A percentile compares a stretch with the other conserved stretches of the same genome.
Conservation (phyloP, 2,329 filamentous ascomycete species). For the Colletotrichum navitas region DNA sequence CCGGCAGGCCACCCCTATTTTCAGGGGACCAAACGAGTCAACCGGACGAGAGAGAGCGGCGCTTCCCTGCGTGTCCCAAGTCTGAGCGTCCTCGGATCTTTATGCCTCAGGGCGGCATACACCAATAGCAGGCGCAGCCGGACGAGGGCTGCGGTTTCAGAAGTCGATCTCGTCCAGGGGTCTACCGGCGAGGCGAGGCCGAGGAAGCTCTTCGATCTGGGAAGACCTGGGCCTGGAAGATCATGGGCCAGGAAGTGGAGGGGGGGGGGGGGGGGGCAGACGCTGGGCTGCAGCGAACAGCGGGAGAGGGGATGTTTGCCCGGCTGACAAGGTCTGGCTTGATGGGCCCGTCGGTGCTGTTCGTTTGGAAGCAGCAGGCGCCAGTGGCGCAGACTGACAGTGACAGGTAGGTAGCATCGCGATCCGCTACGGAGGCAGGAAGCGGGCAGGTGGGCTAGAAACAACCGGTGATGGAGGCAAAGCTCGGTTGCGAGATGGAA, state of each 20-base stretch:
- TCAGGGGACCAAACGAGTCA: conserved; percentile 38
- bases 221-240: conserved; percentile 33
- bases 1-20: conserved; percentile 31
- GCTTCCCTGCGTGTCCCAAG: conserved; percentile 37
- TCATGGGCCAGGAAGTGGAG: conserved; percentile 24
- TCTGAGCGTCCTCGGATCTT: conserved; percentile 41
- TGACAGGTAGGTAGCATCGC: not conserved
- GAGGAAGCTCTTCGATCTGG: conserved; percentile 27
- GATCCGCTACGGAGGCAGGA: not conserved
- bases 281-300: conserved; percentile 21
- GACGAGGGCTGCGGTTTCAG: conserved; percentile 43
- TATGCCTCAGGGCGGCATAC: conserved; percentile 40
- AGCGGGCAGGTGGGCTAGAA: conserved; percentile 18
- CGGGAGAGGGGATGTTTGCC: conserved; percentile 24
- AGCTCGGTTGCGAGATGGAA: conserved; percentile 39
- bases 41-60: conserved; percentile 24
- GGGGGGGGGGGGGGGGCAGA: not conserved
- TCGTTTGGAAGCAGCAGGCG: conserved; percentile 31
- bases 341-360: conserved; percentile 22
- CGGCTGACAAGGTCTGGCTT: conserved; percentile 29
- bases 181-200: conserved; percentile 38
- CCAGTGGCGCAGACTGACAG: conserved; percentile 24
- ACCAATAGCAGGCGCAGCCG: conserved; percentile 34
- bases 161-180: conserved; percentile 42
- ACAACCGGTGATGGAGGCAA: conserved; percentile 24